phyloP scores from a whole-genome alignment of 805 yeast genomes.

The Jamesozyma spencerorum region DNA sequence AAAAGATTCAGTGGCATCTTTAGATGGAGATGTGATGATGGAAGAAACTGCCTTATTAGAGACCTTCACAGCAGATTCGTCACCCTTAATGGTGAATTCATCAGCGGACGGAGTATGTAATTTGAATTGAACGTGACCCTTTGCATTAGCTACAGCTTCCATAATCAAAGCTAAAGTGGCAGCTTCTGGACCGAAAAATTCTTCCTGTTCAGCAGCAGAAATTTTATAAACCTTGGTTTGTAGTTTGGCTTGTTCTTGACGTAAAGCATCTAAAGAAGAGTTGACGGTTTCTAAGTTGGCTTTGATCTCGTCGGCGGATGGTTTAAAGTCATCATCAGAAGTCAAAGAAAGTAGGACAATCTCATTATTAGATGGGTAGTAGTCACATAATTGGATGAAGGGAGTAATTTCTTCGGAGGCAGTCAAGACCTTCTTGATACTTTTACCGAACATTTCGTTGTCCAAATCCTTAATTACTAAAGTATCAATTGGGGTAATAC shows the following conservation, averaged over 20 bases:
- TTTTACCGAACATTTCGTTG: slow-evolving; percentile 30
- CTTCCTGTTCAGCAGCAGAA: slow-evolving; percentile 46
- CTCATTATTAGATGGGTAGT: slow-evolving; percentile 33
- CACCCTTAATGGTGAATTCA: slow-evolving; percentile 61
- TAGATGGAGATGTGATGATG: slow-evolving; percentile 25
- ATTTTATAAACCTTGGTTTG: slow-evolving; percentile 43
- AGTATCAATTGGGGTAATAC: slow-evolving; percentile 58
- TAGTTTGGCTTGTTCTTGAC: slow-evolving; percentile 49
- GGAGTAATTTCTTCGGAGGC: slow-evolving; percentile 36
- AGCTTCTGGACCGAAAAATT: slow-evolving; percentile 15
- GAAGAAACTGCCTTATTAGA: slow-evolving; percentile 30
- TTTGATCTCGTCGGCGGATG: slow-evolving; percentile 50
- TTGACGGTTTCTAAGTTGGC: slow-evolving; percentile 48
- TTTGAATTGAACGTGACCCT: slow-evolving; percentile 37
- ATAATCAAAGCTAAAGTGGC: slow-evolving; percentile 20
- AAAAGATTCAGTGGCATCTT: slow-evolving; percentile 33
- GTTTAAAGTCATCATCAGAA: slow-evolving; percentile 61
- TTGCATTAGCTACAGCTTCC: slow-evolving; percentile 30
- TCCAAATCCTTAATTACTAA: slow-evolving; percentile 55
- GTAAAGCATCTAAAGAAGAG: slow-evolving; percentile 45
- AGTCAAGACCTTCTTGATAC: slow-evolving; percentile 19
- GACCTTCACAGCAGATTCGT: slow-evolving; percentile 45
- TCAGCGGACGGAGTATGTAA: slow-evolving; percentile 42
- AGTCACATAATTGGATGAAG: slow-evolving; percentile 50
- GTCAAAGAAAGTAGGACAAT: slow-evolving; percentile 48